Base-by-base conservation (phyloP, 208 protist genomes). In the Wallacemonas collosoma region DNA sequence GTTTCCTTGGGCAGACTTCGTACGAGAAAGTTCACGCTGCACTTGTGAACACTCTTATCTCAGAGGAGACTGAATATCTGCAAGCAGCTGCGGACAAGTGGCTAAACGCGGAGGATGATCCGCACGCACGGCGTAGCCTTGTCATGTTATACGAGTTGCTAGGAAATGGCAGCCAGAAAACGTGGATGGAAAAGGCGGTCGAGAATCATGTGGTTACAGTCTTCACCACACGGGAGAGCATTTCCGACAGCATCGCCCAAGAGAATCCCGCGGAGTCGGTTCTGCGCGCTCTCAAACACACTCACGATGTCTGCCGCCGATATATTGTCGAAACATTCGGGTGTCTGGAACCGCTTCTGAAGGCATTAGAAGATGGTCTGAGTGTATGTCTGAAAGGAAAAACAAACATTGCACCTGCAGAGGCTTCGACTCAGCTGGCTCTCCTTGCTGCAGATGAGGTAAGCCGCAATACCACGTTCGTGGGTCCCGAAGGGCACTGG, bases 1-100 rank as follows among this genome's bases (percentile, higher is more conserved):
- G 81, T 62, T 80, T 91, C 71, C 75, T 94, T 17, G 74, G 63
- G n/a, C 74, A 75, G n/a, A 73, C 61, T 17, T 90, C 89, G 15
- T 84, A 89, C 54, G 75, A 68, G 41, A 72, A 79, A 38, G 79
- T 94, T 47, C 71, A 83, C 54, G 66, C 76, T 44, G 47, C 51
- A 54, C 55, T 94, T 8, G 65, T 85, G 41, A 68, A 83, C 40
- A 71, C 87, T 40, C 73, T 91, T 7, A 78, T 94, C 57, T 68
- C 81, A 56, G 68, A 79, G 3, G 77, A 91, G 69, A 67, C 78
- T 58, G 58, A 74, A n/a, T 91, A 83, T 68, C 65, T 94, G 12
- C 56, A 67, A 36, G 17, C 53, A 5, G 65, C 65, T 35, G 76
- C 82, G 45, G 47, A 61, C 44, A 39, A 71, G 17, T 90, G 78